Evolutionary conservation across 371 early-diverging fungal species (phyloP).

Genomic region (Mortierella sp.): DNA sequence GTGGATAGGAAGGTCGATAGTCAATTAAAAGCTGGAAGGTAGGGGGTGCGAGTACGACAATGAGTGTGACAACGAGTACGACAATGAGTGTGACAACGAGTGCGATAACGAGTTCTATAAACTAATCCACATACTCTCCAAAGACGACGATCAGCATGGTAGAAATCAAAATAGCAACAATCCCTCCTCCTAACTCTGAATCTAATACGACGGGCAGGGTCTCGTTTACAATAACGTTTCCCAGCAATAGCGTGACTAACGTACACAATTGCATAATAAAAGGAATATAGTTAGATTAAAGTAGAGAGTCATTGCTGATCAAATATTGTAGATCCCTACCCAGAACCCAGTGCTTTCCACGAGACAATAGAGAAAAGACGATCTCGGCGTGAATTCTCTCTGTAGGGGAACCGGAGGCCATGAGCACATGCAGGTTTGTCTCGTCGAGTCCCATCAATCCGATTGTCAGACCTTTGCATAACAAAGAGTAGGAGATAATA

Average conservation of each 20-base stretch:
- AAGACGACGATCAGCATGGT: slow-evolving; percentile 91
- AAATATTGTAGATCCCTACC: slow-evolving; percentile 22
- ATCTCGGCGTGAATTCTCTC: slow-evolving; percentile 77
- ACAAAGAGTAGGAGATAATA: background rate
- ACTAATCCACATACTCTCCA: slow-evolving; percentile 76
- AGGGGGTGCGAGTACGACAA: too few relatives aligned
- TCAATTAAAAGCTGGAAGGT: background rate
- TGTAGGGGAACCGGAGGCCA: slow-evolving; percentile 73
- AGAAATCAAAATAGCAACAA: slow-evolving; percentile 89
- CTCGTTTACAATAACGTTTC: slow-evolving; percentile 95
- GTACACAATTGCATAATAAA: background rate
- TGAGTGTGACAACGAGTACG: too few relatives aligned
- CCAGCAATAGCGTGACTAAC: slow-evolving; percentile 85
- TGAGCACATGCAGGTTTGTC: slow-evolving; percentile 76
- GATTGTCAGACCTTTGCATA: slow-evolving; percentile 78
- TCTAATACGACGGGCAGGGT: slow-evolving; percentile 94
- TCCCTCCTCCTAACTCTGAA: slow-evolving; percentile 79
- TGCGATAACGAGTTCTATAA: too few relatives aligned
- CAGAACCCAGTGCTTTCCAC: slow-evolving; percentile 86
- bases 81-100: too few relatives aligned
- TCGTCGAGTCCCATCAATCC: slow-evolving; percentile 85
- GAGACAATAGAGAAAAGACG: slow-evolving; percentile 75
- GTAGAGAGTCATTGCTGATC: background rate
- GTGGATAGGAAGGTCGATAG: background rate
- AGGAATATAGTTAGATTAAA: background rate